A percentile compares a stretch with the other conserved stretches of the same genome.
phyloP scores from a whole-genome alignment of 768 basidiomycete genomes.

The Royoungia palumana region DNA sequence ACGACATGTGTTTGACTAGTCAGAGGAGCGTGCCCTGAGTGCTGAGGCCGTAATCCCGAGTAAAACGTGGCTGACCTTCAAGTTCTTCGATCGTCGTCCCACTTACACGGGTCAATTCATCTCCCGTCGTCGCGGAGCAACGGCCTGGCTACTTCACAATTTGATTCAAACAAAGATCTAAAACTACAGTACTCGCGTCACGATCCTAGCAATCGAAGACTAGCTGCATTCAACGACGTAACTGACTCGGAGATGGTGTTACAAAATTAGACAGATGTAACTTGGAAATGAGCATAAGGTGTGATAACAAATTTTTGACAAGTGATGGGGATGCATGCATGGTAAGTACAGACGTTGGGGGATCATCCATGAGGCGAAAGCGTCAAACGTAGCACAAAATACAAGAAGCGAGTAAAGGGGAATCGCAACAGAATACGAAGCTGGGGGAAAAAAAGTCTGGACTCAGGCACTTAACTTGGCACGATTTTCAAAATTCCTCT shows the following conservation, averaged over 20 bases:
- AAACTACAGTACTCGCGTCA: conserved; percentile 28
- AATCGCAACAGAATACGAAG: conserved; percentile 4
- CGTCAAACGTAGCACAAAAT: conserved; percentile 13
- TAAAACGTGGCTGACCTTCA: conserved; percentile 15
- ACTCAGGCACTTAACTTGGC: conserved; percentile 28
- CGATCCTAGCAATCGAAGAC: conserved; percentile 11
- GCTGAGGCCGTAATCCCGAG: conserved; percentile 29
- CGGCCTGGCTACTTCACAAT: background rate
- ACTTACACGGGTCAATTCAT: conserved; percentile 6
- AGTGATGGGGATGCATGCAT: conserved; percentile 25
- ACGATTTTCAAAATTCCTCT: conserved; percentile 25
- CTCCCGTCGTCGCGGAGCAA: conserved; percentile 10
- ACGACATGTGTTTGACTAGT: conserved; percentile 23
- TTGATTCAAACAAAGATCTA: conserved; percentile 23
- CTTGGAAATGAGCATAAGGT: conserved; percentile 22
- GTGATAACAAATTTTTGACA: conserved; percentile 12
- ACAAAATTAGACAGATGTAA: conserved; percentile 32
- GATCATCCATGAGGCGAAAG: conserved; percentile 21
- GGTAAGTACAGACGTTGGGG: conserved; percentile 18
- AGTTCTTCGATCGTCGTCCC: conserved; percentile 1
- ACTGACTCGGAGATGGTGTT: conserved; percentile 24
- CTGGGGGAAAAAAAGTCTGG: conserved; percentile 2
- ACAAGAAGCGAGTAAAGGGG: background rate
- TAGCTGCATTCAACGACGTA: conserved; percentile 17
- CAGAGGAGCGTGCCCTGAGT: conserved; percentile 12